Evolutionary conservation across 2,329 filamentous ascomycete species (phyloP).

Genomic region (Aspergillus clavatus): DNA sequence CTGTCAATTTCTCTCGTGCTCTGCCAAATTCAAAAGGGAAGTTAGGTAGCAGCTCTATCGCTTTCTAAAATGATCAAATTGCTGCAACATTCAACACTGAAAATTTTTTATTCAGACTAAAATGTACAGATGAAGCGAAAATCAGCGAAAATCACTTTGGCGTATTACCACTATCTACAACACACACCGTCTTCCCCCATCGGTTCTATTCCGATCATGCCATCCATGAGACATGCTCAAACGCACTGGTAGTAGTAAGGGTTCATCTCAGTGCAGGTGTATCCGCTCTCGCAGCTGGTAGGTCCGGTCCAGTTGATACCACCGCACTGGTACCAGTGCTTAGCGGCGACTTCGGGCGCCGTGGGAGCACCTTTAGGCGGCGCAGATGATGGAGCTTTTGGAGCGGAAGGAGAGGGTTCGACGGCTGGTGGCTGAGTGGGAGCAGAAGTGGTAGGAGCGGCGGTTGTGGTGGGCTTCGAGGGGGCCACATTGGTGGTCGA

Average conservation of each 20-base stretch:
- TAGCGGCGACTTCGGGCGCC: too few species aligned
- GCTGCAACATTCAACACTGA: too few species aligned
- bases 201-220: not conserved
- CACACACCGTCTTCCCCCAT: not conserved
- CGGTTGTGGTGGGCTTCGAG: not conserved
- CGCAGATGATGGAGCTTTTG: too few species aligned
- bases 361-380: too few species aligned
- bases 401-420: too few species aligned
- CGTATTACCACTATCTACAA: not conserved
- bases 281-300: conserved; percentile 28
- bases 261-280: conserved; percentile 33
- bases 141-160: too few species aligned
- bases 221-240: not conserved
- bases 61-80: too few species aligned
- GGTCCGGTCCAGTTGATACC: conserved; percentile 34
- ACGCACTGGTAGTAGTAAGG: conserved; percentile 39
- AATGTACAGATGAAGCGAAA: too few species aligned
- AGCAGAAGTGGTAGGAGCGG: conserved; percentile 4
- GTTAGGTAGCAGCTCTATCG: too few species aligned
- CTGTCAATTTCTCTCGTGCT: too few species aligned
- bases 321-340: conserved; percentile 39
- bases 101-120: too few species aligned
- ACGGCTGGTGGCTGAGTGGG: conserved; percentile 3
- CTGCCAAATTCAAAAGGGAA: too few species aligned
- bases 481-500: conserved; percentile 5